phyloP scores from a whole-genome alignment of 1,284 basidiomycete species.

The Malassezia psittaci region DNA sequence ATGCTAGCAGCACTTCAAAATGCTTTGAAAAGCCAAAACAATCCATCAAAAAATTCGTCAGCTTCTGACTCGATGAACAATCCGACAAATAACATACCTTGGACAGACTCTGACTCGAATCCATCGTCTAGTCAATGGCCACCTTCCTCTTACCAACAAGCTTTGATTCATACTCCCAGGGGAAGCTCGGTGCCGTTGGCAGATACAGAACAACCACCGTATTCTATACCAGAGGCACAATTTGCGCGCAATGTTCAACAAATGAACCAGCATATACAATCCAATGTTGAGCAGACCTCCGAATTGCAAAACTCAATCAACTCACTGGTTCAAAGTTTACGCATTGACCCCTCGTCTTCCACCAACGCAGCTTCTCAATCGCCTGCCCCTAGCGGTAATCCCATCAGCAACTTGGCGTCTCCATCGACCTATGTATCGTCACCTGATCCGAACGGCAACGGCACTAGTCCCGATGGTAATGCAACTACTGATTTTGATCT shows the following conservation, averaged over 20 bases:
- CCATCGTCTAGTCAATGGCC: not conserved
- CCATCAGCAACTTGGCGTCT: not conserved
- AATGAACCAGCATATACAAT: constrained; percentile 54
- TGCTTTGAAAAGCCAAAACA: constrained; percentile 14
- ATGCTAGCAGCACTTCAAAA: constrained; percentile 32
- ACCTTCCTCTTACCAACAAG: not conserved
- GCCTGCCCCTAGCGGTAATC: not conserved
- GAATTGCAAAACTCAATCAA: constrained; percentile 63
- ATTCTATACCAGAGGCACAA: constrained; percentile 5
- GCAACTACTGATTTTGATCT: constrained; percentile 29
- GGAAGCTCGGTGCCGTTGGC: not conserved
- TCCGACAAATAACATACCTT: not conserved
- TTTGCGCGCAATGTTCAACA: constrained; percentile 51
- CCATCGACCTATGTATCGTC: not conserved
- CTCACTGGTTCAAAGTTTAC: constrained; percentile 61
- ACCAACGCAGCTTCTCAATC: not conserved
- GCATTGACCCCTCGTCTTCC: constrained; percentile 50
- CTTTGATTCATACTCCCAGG: not conserved
- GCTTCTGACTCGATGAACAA: not conserved
- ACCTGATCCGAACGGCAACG: no score
- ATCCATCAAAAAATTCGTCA: not conserved
- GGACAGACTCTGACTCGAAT: not conserved
- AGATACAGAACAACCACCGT: not conserved
- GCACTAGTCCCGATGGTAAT: not conserved
- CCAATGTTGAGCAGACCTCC: constrained; percentile 64